phyloP scores from a whole-genome alignment of 169 alveolate species.

The Cyclospora cayetanensis region DNA sequence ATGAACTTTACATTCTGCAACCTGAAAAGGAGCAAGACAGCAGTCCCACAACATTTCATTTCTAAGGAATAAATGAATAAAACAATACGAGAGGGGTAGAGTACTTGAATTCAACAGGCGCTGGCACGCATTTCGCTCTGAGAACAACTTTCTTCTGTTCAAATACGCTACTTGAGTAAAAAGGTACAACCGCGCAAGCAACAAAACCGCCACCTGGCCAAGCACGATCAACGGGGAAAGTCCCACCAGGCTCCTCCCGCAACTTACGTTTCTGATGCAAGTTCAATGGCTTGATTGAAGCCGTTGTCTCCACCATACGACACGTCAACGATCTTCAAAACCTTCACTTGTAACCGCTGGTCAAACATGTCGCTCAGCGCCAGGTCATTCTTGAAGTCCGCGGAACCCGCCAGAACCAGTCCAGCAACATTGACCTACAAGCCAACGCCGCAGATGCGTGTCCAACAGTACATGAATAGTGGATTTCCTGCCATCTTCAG shows the following conservation, averaged over 20 bases:
- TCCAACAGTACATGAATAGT: not conserved
- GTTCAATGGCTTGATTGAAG: slow-evolving; percentile 96
- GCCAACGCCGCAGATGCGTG: not conserved
- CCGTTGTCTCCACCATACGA: slow-evolving; percentile 99
- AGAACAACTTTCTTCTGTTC: not conserved
- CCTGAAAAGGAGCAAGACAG: too few species aligned
- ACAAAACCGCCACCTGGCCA: not conserved
- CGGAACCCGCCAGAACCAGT: slow-evolving; percentile 98
- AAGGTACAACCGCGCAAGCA: not conserved
- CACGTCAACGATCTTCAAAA: slow-evolving; percentile 96
- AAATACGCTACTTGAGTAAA: not conserved
- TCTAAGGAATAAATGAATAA: too few species aligned
- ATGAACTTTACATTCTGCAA: slow-evolving; percentile 86
- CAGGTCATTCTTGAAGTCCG: slow-evolving; percentile 98
- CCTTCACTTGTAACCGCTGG: slow-evolving; percentile 93
- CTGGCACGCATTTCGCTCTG: not conserved
- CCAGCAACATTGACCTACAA: slow-evolving; percentile 84
- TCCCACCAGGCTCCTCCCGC: not conserved
- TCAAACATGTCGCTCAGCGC: slow-evolving; percentile 94
- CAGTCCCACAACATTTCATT: too few species aligned
- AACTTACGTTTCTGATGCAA: slow-evolving; percentile 68
- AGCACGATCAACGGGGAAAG: not conserved
- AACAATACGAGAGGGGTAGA: not conserved
- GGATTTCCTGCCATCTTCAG: not conserved
- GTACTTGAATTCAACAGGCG: not conserved